Conservation (phyloP, 805 yeast genomes). For the Metschnikowia similis region DNA sequence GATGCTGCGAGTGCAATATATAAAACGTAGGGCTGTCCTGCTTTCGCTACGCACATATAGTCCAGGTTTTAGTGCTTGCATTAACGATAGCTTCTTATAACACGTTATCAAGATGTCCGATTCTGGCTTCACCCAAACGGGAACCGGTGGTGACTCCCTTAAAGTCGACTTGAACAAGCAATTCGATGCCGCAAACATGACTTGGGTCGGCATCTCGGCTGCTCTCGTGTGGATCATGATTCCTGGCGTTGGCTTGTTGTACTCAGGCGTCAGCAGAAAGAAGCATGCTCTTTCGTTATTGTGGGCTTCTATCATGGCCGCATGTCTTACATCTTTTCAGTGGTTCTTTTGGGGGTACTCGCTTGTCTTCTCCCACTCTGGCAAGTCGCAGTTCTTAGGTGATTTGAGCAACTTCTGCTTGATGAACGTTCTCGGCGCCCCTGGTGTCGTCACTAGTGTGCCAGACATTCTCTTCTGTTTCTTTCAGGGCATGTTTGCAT, state of each 20-base stretch:
- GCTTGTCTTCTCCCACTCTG: constrained; percentile 70
- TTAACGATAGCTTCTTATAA: background rate
- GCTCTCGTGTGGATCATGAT: constrained; percentile 92
- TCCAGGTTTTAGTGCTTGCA: background rate
- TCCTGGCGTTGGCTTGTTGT: constrained; percentile 91
- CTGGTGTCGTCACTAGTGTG: constrained; percentile 59
- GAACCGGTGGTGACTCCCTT: constrained; percentile 80
- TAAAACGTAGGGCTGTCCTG: background rate
- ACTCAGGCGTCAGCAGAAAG: constrained; percentile 91
- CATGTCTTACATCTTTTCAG: constrained; percentile 78
- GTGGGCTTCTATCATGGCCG: constrained; percentile 93
- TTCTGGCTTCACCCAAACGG: constrained; percentile 43
- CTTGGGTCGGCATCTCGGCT: constrained; percentile 76
- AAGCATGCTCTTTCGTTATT: constrained; percentile 91
- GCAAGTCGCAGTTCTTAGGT: constrained; percentile 68
- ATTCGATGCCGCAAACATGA: constrained; percentile 74
- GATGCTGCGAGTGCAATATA: constrained; percentile 1
- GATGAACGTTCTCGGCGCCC: constrained; percentile 78
- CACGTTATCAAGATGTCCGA: background rate
- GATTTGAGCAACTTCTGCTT: constrained; percentile 76
- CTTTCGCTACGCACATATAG: background rate
- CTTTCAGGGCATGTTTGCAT: constrained; percentile 96
- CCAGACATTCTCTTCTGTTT: constrained; percentile 90
- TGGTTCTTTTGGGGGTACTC: constrained; percentile 91
- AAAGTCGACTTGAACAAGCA: constrained; percentile 65